Base-by-base conservation (phyloP, 495 filamentous ascomycete genomes). In the Talaromyces borbonicus region DNA sequence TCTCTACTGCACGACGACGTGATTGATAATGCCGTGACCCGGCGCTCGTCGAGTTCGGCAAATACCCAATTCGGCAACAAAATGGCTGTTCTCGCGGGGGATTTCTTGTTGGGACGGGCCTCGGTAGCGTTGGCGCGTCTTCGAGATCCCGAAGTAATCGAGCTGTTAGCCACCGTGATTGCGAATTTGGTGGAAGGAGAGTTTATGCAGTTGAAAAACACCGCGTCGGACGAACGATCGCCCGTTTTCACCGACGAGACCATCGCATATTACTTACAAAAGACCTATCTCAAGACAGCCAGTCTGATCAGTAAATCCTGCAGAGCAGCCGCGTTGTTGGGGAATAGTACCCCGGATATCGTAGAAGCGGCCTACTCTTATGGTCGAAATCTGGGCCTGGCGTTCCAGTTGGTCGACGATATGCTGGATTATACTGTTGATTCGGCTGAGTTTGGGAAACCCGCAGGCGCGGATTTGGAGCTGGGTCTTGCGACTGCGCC, bases 141-240 rank as follows among this genome's bases (percentile, higher is more conserved):
- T 47, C 78, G 93, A 8, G 83, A 97, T 52, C 84, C 89, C 26
- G 92, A 98, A 61, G 92, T 97, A 0, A 87, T 86, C 5, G 92
- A 98, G 66, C 76, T 98, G 6, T 66, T 98, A 42, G 89, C 92
- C 7, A 97, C 89, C 3, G 92, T 97, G 20, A 95, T 98, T 53
- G 89, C 93, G 24, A 97, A 98, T 52, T 69, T 98, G 16, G 90
- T 98, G 19, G 93, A 98, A 66, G 92, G 92, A 51, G 92, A 98
- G 61, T 95, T 98, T 71, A 97, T 97, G 90, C 92, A 98, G 68
- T 71, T 98, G 44, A 90, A 95, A 66, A 98, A 98, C 65, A 97
- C 92, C 2, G 84, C 83, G 15, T 74, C 78, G 48, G 90, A 96
- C 56, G 90, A 95, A 65, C 63, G 71, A 47, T 79, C 84, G 50